A percentile compares a stretch with the other conserved stretches of the same genome.
Conservation (phyloP, 1,284 basidiomycete genomes). For the Cryptococcus sp. region DNA sequence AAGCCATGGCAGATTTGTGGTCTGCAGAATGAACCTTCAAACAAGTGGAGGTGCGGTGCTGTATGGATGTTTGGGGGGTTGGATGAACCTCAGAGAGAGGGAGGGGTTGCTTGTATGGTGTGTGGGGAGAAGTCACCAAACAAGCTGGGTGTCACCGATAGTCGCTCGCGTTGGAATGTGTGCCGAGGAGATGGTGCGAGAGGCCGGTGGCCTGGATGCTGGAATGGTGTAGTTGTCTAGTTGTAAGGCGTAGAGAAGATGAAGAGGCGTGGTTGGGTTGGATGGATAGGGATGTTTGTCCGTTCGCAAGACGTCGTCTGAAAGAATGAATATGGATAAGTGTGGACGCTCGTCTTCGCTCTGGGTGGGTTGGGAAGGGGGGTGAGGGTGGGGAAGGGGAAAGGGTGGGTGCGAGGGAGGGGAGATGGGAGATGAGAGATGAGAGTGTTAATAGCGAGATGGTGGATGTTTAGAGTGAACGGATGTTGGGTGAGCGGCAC, state of each 20-base stretch:
- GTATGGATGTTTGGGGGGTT: constrained; percentile 1
- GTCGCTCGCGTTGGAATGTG: not conserved
- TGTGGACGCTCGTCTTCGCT: not conserved
- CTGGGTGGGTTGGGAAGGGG: not conserved
- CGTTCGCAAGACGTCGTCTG: not conserved
- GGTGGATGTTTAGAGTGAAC: not conserved
- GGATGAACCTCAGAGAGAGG: constrained; percentile 1
- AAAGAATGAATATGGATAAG: constrained; percentile 5
- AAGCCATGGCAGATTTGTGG: constrained; percentile 20
- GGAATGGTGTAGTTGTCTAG: constrained; percentile 4
- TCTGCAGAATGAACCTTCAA: not conserved
- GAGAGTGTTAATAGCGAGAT: not conserved
- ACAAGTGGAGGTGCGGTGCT: constrained; percentile 3
- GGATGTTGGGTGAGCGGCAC: too few relatives aligned
- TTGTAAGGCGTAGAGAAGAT: constrained; percentile 1
- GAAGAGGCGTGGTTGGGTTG: not conserved
- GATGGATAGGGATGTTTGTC: not conserved
- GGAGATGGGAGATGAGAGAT: not conserved
- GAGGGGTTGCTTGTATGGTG: not conserved
- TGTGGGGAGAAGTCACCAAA: not conserved
- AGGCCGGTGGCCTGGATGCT: not conserved
- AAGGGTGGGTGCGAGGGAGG: not conserved
- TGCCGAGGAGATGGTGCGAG: constrained; percentile 3
- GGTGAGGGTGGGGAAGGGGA: constrained; percentile 6
- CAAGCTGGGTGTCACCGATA: not conserved